Evolutionary conservation across 441 rosid genomes (phyloP).

Genomic region (Capsella rubella): DNA sequence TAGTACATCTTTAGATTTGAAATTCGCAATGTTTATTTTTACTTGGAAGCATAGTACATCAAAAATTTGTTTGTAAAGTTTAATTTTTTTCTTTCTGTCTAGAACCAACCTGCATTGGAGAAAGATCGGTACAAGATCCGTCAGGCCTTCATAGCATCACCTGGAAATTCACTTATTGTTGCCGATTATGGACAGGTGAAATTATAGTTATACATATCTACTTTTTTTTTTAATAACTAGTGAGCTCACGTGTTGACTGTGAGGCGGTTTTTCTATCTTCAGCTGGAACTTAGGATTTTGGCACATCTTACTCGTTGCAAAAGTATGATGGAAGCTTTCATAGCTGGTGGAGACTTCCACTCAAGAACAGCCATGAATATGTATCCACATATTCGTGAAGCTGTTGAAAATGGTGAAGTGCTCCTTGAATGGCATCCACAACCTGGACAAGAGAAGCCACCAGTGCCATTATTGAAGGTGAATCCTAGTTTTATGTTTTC

Average conservation of each 20-base stretch:
- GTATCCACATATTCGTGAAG: slow-evolving; percentile 90
- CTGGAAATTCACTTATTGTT: slow-evolving; percentile 93
- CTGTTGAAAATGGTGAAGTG: slow-evolving; percentile 74
- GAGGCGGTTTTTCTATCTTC: slow-evolving; percentile 46
- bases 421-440: slow-evolving; percentile 96
- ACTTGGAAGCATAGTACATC: neutral
- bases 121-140: slow-evolving; percentile 99
- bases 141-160: slow-evolving; percentile 92
- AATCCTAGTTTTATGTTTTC: slow-evolving; percentile 17
- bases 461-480: slow-evolving; percentile 94
- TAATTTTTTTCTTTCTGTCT: slow-evolving; percentile 16
- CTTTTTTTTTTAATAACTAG: slow-evolving; percentile 22
- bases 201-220: slow-evolving; percentile 27
- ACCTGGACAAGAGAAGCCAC: slow-evolving; percentile 94
- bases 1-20: slow-evolving; percentile 8
- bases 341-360: slow-evolving; percentile 98
- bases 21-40: slow-evolving; percentile 6
- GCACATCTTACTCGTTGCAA: slow-evolving; percentile 94
- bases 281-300: slow-evolving; percentile 98
- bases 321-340: slow-evolving; percentile 97
- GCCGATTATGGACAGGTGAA: slow-evolving; percentile 99
- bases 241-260: slow-evolving; percentile 45
- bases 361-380: slow-evolving; percentile 99
- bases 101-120: slow-evolving; percentile 99
- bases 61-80: neutral